A percentile compares a stretch with the other conserved stretches of the same genome.
These are phyloP conservation scores for Skeletonema potamos DNA, from an alignment of 108 stramenopile species.

Conservation along the genomic window DNA sequence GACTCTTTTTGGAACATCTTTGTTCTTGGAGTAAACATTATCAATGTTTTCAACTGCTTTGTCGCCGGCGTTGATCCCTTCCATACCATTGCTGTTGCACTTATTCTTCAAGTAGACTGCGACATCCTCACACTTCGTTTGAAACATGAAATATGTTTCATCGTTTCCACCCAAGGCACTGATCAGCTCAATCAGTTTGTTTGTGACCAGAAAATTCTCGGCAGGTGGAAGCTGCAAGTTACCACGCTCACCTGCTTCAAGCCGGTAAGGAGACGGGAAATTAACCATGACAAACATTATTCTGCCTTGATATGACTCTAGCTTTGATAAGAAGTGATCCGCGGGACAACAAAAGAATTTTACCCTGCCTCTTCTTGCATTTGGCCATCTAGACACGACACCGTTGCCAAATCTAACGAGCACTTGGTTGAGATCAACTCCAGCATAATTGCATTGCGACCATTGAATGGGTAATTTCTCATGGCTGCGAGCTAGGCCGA, in stretches of 20 bases:
- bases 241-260: constrained; percentile 4
- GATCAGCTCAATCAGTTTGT: constrained; percentile 16
- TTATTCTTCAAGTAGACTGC: constrained; percentile 27
- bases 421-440: constrained; percentile 36
- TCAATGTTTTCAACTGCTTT: constrained; percentile 28
- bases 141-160: constrained; percentile 25
- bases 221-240: constrained; percentile 37
- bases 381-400: constrained; percentile 17
- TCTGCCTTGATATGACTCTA: constrained; percentile 20
- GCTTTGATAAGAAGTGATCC: constrained; percentile 23
- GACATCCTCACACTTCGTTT: constrained; percentile 48
- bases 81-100: constrained; percentile 6
- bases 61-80: background rate
- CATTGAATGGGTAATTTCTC: constrained; percentile 22
- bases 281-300: constrained; percentile 23
- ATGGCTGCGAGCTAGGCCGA: constrained; percentile 11
- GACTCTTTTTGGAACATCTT: constrained; percentile 24
- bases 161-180: constrained; percentile 6
- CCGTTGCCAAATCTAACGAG: constrained; percentile 41
- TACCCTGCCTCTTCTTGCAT: constrained; percentile 14
- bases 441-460: constrained; percentile 39
- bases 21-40: constrained; percentile 1
- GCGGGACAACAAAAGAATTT: constrained; percentile 29
- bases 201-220: constrained; percentile 32
- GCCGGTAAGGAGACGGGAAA: constrained; percentile 40